These are phyloP conservation scores for Elongisporangium undulatum DNA, from an alignment of 352 stramenopile species.

Conservation along the genomic window DNA sequence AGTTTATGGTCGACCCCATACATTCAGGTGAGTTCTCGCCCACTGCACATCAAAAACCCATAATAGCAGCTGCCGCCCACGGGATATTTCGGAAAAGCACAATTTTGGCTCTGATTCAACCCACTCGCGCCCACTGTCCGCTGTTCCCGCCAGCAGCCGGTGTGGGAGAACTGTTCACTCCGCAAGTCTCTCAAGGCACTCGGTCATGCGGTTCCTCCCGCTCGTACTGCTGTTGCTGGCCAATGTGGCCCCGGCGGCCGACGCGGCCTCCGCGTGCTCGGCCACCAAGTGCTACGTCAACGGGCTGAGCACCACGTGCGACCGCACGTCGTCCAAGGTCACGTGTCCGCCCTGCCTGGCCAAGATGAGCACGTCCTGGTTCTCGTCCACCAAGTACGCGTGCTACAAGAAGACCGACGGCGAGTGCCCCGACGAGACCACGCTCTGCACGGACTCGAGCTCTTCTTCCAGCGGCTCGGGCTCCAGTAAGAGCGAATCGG, in stretches of 20 bases:
- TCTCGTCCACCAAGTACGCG: slow-evolving; percentile 31
- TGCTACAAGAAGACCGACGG: slow-evolving; percentile 33
- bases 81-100: background rate
- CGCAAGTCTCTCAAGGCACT: background rate
- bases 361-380: slow-evolving; percentile 14
- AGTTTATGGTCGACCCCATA: no score
- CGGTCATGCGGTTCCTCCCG: background rate
- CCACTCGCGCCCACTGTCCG: background rate
- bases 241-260: slow-evolving; percentile 7
- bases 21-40: no score
- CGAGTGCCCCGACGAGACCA: slow-evolving; percentile 32
- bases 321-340: slow-evolving; percentile 20
- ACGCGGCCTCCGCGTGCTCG: slow-evolving; percentile 22
- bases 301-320: slow-evolving; percentile 30
- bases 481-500: slow-evolving; percentile 14
- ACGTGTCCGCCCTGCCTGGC: slow-evolving; percentile 42
- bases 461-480: slow-evolving; percentile 3
- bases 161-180: background rate
- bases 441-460: slow-evolving; percentile 18
- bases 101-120: background rate
- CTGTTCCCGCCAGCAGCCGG: background rate
- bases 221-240: slow-evolving; percentile 8
- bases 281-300: slow-evolving; percentile 43
- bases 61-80: background rate
- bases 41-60: background rate